Base-by-base conservation (phyloP, 2,329 filamentous ascomycete species). In the Sphaerulina musiva region DNA sequence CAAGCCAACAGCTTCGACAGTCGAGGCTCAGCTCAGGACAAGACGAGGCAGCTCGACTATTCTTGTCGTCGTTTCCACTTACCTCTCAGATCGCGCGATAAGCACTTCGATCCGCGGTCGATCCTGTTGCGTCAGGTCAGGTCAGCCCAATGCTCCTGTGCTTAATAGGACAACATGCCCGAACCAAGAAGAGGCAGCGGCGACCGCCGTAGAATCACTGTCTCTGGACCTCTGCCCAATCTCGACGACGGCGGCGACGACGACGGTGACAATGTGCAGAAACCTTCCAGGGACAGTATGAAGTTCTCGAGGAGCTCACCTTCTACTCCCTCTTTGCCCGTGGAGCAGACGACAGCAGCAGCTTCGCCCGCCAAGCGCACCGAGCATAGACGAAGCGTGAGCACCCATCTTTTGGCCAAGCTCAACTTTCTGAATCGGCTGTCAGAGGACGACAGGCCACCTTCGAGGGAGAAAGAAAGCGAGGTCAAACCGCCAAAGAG, bases 381-480 rank as follows among this genome's bases (percentile, higher is more conserved):
- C 54, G 64, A 68, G 50, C 74, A 81, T 68, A 75, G 74, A 65
- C 76, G 81, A 67, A 82, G 73, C 63, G 71, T 80, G 48, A 86
- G 83, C 26, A 82, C 82, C 34, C 81, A 82, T 55, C 75, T 91
- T 42, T 73, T 92, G 31, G 84, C 85, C 40, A 81, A 80, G 59
- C 75, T 92, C 50, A 81, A 84, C 40, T 89, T 91, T 67, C 73
- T 91, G 59, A 81, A 83, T 45, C 70, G 72, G 52, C 70, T 70
- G 55, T 63, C 72, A 72, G 58, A 72, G 62, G 62, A 66, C 51
- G 57, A 60, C 56, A 36, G 63, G 51, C 56, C 65, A 43, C 58
- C 52, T 57, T 62, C 64, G 4, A 47, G 64, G 8, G 59, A 59
- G 34, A 44, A 56, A 54, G 64, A 69, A 20, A 68, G 70, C 51